Conservation (phyloP, 2,329 filamentous ascomycete species). For the Trichothecium sympodiale region DNA sequence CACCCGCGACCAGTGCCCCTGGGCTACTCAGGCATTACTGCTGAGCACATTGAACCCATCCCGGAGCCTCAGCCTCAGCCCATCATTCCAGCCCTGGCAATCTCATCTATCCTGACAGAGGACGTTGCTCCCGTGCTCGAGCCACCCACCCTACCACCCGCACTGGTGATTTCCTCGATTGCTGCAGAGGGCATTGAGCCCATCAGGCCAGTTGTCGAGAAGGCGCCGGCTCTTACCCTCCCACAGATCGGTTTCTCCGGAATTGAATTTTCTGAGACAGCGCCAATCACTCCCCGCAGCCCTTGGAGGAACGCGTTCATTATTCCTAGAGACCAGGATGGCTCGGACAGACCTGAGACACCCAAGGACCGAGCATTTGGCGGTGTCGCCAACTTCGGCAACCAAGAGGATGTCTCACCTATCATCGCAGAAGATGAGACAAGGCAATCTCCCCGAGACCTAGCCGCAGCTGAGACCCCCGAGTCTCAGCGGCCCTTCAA, state of each 20-base stretch:
- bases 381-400: constrained; percentile 33
- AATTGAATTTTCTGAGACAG: constrained; percentile 33
- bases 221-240: constrained; percentile 7
- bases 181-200: constrained; percentile 27
- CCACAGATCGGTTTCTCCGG: constrained; percentile 30
- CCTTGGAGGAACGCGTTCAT: constrained; percentile 46
- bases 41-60: constrained; percentile 11
- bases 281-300: constrained; percentile 35
- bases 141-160: constrained; percentile 14
- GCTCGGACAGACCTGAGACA: constrained; percentile 23
- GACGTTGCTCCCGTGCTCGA: constrained; percentile 15
- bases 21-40: constrained; percentile 8
- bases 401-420: constrained; percentile 26
- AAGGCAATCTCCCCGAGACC: constrained; percentile 36
- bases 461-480: constrained; percentile 32
- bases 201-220: constrained; percentile 16
- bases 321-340: constrained; percentile 34
- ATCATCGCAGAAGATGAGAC: constrained; percentile 57
- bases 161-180: constrained; percentile 25
- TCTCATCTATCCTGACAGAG: constrained; percentile 15
- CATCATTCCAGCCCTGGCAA: constrained; percentile 7
- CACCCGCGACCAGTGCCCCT: constrained; percentile 7
- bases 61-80: constrained; percentile 6
- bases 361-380: constrained; percentile 28
- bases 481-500: constrained; percentile 48